These are phyloP conservation scores for Volvariella volvacea DNA, from an alignment of 1,284 basidiomycete species.

Conservation along the genomic window DNA sequence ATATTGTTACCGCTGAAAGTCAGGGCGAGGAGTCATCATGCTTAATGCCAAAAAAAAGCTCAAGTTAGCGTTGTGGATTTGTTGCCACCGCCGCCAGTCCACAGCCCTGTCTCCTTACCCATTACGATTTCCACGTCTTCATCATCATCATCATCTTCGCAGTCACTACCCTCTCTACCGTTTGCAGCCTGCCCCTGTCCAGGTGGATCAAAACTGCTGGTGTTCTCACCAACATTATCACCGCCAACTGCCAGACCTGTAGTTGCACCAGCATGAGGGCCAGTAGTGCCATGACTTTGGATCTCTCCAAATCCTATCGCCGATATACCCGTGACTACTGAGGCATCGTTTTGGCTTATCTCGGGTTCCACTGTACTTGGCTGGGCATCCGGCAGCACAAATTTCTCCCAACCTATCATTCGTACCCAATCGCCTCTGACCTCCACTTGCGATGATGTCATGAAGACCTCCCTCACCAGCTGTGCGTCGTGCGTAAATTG, in stretches of 20 bases:
- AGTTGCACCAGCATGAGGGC: constrained; percentile 6
- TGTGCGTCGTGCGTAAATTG: constrained; percentile 60
- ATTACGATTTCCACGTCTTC: constrained; percentile 39
- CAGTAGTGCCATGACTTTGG: constrained; percentile 10
- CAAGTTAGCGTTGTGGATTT: too few species aligned
- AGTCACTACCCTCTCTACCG: constrained; percentile 17
- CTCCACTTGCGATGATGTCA: constrained; percentile 64
- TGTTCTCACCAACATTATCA: constrained; percentile 1
- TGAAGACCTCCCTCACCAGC: constrained; percentile 69
- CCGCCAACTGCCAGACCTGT: background rate
- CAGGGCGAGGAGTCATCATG: too few species aligned
- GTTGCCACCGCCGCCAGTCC: too few species aligned
- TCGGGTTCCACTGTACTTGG: constrained; percentile 33
- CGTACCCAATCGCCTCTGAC: constrained; percentile 67
- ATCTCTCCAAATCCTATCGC: background rate
- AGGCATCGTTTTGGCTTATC: constrained; percentile 2
- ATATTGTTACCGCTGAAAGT: too few species aligned
- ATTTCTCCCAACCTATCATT: constrained; percentile 59
- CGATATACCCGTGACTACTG: background rate
- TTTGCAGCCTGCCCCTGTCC: constrained; percentile 8
- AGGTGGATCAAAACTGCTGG: too few species aligned
- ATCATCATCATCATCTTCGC: constrained; percentile 27
- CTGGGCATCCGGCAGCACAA: constrained; percentile 66
- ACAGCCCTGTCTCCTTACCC: constrained; percentile 19
- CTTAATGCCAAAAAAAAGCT: too few species aligned